phyloP scores from a whole-genome alignment of 2,329 filamentous ascomycete genomes.

The Clonostachys chloroleuca region DNA sequence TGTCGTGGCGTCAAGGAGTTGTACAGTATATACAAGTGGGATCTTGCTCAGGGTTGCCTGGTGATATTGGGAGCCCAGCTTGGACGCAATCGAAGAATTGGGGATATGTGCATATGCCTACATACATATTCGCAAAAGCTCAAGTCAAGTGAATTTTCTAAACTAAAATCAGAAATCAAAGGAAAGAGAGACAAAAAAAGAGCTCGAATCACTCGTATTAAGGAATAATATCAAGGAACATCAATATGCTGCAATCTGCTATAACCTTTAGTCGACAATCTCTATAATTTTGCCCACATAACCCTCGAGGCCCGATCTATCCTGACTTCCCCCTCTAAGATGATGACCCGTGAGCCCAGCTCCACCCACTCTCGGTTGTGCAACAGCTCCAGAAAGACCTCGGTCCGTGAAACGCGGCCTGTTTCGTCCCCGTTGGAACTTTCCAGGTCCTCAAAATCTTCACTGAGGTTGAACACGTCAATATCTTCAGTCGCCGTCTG shows the following conservation, averaged over 20 bases:
- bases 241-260: too few relatives aligned
- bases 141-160: neutral
- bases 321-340: constrained; percentile 70
- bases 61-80: neutral
- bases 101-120: neutral
- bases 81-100: neutral
- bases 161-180: neutral
- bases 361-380: constrained; percentile 71
- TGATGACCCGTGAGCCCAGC: constrained; percentile 62
- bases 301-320: constrained; percentile 64
- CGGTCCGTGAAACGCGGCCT: constrained; percentile 24
- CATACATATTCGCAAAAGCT: neutral
- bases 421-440: constrained; percentile 5
- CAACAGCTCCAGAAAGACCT: constrained; percentile 65
- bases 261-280: constrained; percentile 43
- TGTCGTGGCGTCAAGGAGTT: constrained; percentile 11
- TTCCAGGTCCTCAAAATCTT: constrained; percentile 31
- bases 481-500: constrained; percentile 29
- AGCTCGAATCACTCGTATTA: neutral
- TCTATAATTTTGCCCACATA: constrained; percentile 66
- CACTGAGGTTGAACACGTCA: constrained; percentile 54
- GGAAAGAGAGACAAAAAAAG: constrained; percentile 6
- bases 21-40: neutral
- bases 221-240: too few relatives aligned
- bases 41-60: neutral